These are phyloP conservation scores for Ceratobasidium sp. DNA, from an alignment of 1,284 basidiomycete species.

Conservation along the genomic window DNA sequence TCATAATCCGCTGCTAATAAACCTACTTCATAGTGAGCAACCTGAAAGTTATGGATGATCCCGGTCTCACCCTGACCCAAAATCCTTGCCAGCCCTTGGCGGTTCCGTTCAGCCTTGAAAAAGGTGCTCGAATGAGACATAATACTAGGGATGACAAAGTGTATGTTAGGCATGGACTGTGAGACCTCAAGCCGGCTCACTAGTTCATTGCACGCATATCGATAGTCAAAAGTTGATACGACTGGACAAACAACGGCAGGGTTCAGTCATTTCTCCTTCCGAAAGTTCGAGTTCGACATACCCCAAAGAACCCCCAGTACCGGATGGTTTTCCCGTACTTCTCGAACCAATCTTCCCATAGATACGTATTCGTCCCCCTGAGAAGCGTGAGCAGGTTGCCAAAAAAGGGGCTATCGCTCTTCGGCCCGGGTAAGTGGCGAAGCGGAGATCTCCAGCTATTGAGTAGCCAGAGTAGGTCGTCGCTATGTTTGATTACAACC, in stretches of 20 bases:
- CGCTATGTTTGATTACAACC: background rate
- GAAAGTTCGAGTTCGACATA: conserved; percentile 6
- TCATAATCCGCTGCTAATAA: conserved; percentile 30
- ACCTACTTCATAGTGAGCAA: conserved; percentile 14
- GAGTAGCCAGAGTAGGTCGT: background rate
- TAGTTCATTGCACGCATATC: conserved; percentile 42
- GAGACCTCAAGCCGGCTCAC: background rate
- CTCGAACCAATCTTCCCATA: conserved; percentile 40
- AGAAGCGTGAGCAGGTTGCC: conserved; percentile 40
- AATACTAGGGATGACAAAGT: conserved; percentile 9
- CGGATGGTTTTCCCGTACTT: conserved; percentile 42
- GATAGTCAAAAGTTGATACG: conserved; percentile 24
- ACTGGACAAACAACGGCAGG: background rate
- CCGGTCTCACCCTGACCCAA: conserved; percentile 41
- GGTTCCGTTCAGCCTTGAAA: conserved; percentile 2
- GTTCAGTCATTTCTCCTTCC: background rate
- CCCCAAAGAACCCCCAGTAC: conserved; percentile 35
- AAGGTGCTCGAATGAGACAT: conserved; percentile 11
- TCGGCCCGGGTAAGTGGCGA: conserved; percentile 32
- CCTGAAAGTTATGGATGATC: background rate
- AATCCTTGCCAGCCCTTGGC: conserved; percentile 13
- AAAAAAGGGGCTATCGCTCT: conserved; percentile 19
- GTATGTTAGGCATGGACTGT: background rate
- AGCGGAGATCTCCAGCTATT: conserved; percentile 29
- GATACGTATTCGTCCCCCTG: background rate